These are phyloP conservation scores for Blastomyces percursus DNA, from an alignment of 2,329 filamentous ascomycete species.

Conservation along the genomic window DNA sequence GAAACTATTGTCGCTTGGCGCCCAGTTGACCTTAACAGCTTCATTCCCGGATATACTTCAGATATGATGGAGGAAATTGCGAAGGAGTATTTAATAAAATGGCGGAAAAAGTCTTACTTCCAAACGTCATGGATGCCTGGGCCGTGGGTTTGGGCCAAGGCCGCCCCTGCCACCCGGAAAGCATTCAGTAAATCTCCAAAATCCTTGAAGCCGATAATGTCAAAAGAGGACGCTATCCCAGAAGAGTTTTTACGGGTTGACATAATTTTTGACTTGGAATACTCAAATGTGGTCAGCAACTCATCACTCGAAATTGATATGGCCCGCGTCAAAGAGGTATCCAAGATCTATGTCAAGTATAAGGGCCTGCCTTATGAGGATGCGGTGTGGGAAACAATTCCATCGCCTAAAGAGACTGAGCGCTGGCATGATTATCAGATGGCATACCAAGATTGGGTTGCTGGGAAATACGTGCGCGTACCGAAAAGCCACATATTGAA, in stretches of 20 bases:
- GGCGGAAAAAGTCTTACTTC: constrained; percentile 69
- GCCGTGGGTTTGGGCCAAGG: constrained; percentile 72
- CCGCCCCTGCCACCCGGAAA: constrained; percentile 52
- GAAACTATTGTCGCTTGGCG: constrained; percentile 82
- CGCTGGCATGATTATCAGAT: constrained; percentile 68
- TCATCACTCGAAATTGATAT: constrained; percentile 59
- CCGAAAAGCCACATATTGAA: constrained; percentile 47
- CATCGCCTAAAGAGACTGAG: constrained; percentile 48
- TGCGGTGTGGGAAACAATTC: constrained; percentile 77
- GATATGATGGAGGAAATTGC: constrained; percentile 57
- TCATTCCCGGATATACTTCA: constrained; percentile 42
- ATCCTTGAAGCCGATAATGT: constrained; percentile 55
- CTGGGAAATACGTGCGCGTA: constrained; percentile 61
- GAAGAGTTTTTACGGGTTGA: constrained; percentile 79
- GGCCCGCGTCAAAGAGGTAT: constrained; percentile 59
- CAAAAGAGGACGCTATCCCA: constrained; percentile 66
- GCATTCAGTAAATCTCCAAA: constrained; percentile 63
- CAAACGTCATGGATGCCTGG: constrained; percentile 81
- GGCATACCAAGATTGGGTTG: constrained; percentile 79
- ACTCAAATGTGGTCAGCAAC: constrained; percentile 45
- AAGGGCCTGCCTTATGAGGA: constrained; percentile 88
- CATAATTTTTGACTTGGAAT: constrained; percentile 75
- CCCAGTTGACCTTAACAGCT: constrained; percentile 49
- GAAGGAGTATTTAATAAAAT: constrained; percentile 91
- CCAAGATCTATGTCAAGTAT: constrained; percentile 74